A percentile compares a stretch with the other conserved stretches of the same genome.
Conservation (phyloP, 176 grass and related monocot species). For the Eremochloa ophiuroides region DNA sequence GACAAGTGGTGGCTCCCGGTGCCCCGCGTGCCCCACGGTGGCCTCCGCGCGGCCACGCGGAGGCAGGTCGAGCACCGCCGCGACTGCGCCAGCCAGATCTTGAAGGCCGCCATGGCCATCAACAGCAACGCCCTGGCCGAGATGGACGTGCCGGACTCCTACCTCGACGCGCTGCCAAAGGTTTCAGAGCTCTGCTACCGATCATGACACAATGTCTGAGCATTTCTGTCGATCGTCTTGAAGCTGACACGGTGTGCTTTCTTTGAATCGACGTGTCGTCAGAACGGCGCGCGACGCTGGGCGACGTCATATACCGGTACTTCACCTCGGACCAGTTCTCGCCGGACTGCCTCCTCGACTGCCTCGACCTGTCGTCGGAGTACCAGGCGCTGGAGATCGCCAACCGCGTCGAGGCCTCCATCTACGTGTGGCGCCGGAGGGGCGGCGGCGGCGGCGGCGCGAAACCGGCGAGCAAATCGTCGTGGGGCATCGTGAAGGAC, state of each 20-base stretch:
- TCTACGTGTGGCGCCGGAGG: slow-evolving; percentile 64
- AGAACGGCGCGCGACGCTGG: slow-evolving; percentile 61
- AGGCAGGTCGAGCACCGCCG: slow-evolving; percentile 73
- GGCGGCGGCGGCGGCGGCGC: slow-evolving; percentile 1
- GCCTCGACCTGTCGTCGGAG: slow-evolving; percentile 68
- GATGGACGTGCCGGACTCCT: slow-evolving; percentile 87
- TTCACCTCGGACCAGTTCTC: slow-evolving; percentile 69
- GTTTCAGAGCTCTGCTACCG: no score
- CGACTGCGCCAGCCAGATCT: slow-evolving; percentile 75
- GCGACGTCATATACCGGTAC: slow-evolving; percentile 64
- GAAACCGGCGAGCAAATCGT: no score
- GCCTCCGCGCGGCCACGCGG: slow-evolving; percentile 51
- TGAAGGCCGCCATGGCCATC: slow-evolving; percentile 92
- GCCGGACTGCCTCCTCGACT: slow-evolving; percentile 61
- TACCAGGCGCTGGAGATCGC: slow-evolving; percentile 68
- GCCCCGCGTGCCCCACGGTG: slow-evolving; percentile 51
- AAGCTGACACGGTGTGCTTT: no score
- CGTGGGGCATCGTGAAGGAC: slow-evolving; percentile 65
- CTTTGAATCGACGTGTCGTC: no score
- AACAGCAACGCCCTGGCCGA: slow-evolving; percentile 83
- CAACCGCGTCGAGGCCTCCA: slow-evolving; percentile 63
- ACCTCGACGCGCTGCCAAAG: slow-evolving; percentile 78
- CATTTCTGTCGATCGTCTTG: background rate
- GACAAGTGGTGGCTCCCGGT: slow-evolving; percentile 99
- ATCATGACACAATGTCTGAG: no score